phyloP scores from a whole-genome alignment of 495 filamentous ascomycete genomes.

The Aspergillus panamensis region DNA sequence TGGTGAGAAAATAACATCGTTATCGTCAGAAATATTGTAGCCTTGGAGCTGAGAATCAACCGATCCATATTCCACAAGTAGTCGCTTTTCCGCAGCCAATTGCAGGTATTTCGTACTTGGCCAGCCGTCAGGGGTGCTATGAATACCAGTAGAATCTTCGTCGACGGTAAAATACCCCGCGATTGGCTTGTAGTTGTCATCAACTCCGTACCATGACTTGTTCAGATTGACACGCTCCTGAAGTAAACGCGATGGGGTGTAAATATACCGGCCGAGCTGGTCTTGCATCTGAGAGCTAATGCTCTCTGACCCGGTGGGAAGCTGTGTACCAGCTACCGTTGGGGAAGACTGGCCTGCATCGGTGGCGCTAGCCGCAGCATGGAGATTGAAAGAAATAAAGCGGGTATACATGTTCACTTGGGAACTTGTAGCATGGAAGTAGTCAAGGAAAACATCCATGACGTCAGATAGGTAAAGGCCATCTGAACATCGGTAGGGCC shows the following conservation, averaged over 20 bases:
- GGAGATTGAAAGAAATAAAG: slow-evolving; percentile 56
- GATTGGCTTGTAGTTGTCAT: slow-evolving; percentile 43
- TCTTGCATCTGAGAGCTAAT: slow-evolving; percentile 35
- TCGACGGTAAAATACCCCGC: slow-evolving; percentile 50
- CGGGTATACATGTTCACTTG: slow-evolving; percentile 44
- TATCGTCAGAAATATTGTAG: slow-evolving; percentile 47
- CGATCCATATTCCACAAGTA: slow-evolving; percentile 52
- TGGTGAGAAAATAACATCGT: slow-evolving; percentile 42
- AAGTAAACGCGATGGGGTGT: slow-evolving; percentile 43
- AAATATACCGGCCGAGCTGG: slow-evolving; percentile 49
- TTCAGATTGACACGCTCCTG: slow-evolving; percentile 54
- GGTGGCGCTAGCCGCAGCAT: slow-evolving; percentile 48
- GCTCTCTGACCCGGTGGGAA: slow-evolving; percentile 35
- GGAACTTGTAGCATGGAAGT: slow-evolving; percentile 45
- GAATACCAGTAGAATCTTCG: slow-evolving; percentile 28
- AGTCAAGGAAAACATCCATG: slow-evolving; percentile 44
- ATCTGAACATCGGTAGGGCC: slow-evolving; percentile 55
- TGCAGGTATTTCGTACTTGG: slow-evolving; percentile 56
- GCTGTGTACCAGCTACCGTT: slow-evolving; percentile 26
- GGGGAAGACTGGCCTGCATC: slow-evolving; percentile 38
- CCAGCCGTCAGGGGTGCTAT: slow-evolving; percentile 61
- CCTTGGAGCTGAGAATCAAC: slow-evolving; percentile 54
- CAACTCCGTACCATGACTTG: slow-evolving; percentile 53
- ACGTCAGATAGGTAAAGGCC: slow-evolving; percentile 46
- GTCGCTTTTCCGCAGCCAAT: slow-evolving; percentile 44